Conservation (phyloP, 495 filamentous ascomycete species). For the Penicillium daleae region DNA sequence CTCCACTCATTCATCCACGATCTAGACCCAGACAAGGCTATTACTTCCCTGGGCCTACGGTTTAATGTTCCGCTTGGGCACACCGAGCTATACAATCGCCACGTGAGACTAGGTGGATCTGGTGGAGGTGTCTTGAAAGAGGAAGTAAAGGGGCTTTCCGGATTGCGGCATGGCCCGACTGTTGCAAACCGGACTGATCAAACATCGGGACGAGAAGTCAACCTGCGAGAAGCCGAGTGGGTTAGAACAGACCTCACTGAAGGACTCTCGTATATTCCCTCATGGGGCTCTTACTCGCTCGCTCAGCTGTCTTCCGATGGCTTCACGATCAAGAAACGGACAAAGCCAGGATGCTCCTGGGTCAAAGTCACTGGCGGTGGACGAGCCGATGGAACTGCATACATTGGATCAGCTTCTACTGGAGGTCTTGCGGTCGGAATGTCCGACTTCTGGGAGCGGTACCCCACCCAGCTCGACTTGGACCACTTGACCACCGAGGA, state of each 20-base stretch:
- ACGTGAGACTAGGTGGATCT: constrained; percentile 42
- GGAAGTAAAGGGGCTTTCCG: constrained; percentile 47
- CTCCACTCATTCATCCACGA: constrained; percentile 44
- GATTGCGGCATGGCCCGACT: constrained; percentile 42
- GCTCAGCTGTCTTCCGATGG: constrained; percentile 53
- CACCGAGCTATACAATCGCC: constrained; percentile 43
- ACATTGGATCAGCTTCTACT: constrained; percentile 47
- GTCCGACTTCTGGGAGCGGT: constrained; percentile 56
- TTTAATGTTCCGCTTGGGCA: constrained; percentile 40
- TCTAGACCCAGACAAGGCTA: constrained; percentile 33
- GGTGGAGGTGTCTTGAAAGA: constrained; percentile 43
- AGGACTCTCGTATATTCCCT: constrained; percentile 39
- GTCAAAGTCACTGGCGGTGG: constrained; percentile 52
- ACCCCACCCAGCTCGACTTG: constrained; percentile 52
- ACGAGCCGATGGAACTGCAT: constrained; percentile 48
- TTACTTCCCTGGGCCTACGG: constrained; percentile 40
- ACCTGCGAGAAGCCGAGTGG: constrained; percentile 15
- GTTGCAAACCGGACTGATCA: constrained; percentile 18
- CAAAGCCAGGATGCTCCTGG: constrained; percentile 51
- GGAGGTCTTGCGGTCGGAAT: constrained; percentile 53
- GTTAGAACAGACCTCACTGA: constrained; percentile 12
- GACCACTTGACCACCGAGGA: constrained; percentile 38
- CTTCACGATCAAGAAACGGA: constrained; percentile 55
- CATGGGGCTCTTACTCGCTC: constrained; percentile 53
- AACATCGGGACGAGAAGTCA: constrained; percentile 12